Conservation (phyloP, 805 yeast species). For the Yarrowia bubula region DNA sequence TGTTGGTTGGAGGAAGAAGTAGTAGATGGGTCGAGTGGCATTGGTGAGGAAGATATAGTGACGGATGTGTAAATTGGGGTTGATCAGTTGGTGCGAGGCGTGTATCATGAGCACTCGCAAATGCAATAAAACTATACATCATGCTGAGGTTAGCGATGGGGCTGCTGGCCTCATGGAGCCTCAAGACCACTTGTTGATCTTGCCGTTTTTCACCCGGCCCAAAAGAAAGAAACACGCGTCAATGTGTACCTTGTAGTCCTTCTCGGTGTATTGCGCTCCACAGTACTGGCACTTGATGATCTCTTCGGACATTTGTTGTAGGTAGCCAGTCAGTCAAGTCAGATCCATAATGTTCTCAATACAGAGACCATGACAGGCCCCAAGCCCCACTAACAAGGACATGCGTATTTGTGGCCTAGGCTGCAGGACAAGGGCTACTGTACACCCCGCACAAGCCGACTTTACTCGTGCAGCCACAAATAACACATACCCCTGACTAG, state of each 20-base stretch:
- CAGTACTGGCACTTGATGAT: background rate
- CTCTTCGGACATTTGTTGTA: background rate
- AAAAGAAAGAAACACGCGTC: constrained; percentile 7
- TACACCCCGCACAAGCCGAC: background rate
- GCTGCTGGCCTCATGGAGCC: background rate
- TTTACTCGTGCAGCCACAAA: too few relatives aligned
- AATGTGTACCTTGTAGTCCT: background rate
- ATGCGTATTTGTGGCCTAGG: background rate
- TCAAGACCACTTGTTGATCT: constrained; percentile 1
- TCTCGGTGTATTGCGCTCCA: background rate
- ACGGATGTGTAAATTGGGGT: background rate
- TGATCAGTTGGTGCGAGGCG: background rate
- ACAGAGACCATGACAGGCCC: constrained; percentile 10
- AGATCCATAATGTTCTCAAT: too few relatives aligned
- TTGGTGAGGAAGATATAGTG: background rate
- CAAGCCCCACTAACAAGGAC: background rate
- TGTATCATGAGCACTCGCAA: background rate
- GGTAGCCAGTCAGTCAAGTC: background rate
- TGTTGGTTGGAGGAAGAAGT: background rate
- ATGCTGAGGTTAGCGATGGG: background rate
- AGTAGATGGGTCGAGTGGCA: background rate
- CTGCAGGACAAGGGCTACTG: background rate
- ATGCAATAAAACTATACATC: background rate
- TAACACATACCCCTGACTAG: background rate
- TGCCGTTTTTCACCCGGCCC: background rate